Evolutionary conservation across 306 rosid genomes (phyloP).

Genomic region (Quercus engelmannii): DNA sequence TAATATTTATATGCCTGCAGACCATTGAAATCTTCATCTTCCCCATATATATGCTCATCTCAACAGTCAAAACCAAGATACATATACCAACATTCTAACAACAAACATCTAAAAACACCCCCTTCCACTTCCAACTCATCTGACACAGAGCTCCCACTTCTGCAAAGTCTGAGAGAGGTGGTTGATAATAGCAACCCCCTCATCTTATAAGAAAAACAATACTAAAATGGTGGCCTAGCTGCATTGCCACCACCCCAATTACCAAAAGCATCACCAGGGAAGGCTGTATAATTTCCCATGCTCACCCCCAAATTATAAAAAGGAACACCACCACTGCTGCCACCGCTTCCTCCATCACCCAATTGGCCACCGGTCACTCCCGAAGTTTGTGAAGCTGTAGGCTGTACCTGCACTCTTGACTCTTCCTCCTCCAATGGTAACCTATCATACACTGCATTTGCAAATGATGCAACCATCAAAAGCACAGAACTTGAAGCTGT

Average conservation of each 20-base stretch:
- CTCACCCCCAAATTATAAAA: conserved; percentile 26
- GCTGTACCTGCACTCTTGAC: neutral
- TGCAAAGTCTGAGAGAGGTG: too few species aligned
- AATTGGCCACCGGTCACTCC: conserved; percentile 12
- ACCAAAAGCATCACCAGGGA: conserved; percentile 21
- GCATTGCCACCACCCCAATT: conserved; percentile 21
- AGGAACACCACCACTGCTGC: conserved; percentile 19
- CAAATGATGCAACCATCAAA: conserved; percentile 40
- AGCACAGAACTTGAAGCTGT: conserved; percentile 36
- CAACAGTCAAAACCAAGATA: neutral
- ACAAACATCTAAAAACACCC: neutral
- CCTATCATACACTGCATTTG: conserved; percentile 37
- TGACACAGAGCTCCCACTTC: too few species aligned
- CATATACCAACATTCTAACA: neutral
- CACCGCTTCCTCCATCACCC: conserved; percentile 1
- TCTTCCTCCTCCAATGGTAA: conserved; percentile 33
- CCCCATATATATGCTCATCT: neutral
- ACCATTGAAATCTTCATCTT: neutral
- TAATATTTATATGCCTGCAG: neutral
- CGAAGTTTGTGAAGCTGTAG: conserved; percentile 17
- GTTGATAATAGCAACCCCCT: neutral
- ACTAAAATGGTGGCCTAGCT: conserved; percentile 27
- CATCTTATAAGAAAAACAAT: neutral
- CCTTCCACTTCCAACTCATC: neutral
- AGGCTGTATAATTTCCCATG: conserved; percentile 12